Base-by-base conservation (phyloP, 2,329 filamentous ascomycete species). In the Epicoccum sorghinum region DNA sequence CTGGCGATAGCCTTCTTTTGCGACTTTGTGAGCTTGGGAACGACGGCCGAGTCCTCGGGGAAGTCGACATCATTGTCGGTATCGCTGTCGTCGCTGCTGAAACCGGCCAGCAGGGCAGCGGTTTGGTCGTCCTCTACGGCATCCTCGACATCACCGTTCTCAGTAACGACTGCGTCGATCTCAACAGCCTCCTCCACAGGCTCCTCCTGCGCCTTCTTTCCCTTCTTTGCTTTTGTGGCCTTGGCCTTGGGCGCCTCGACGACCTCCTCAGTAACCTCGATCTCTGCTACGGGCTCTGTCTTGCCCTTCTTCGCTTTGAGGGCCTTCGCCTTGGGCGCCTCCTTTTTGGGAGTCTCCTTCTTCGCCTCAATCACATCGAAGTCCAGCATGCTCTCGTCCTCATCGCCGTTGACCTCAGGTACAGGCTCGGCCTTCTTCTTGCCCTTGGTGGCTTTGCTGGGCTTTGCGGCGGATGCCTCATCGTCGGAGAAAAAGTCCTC, bases 91-190 rank as follows among this genome's bases (percentile, higher is more conserved):
- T 77, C 77, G 66, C 75, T 79, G 47, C 79, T 78, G 65, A 82
- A 82, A 48, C 80, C 80, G 56, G 79, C 78, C 24, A 82, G 76
- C 14, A 82, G 73, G 7, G 77, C 79, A n/a, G 77, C 78, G 27
- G 79, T 81, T 63, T 81, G 79, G 64, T 81, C 79, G 35, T 78
- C 78, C 18, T 75, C 71, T 7, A 43, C 56, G 27, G 62, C 62
- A 13, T 63, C 63, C 7, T 60, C 61, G 29, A 57, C 60, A 40
- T 64, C 62, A 7, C 54, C 61, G 9, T 49, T 49, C 6, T 49
- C 59, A 3, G 44, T 49, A 29, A 51, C 40, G 12, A 55, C 51
- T 32, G 67, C 61, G 6, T 58, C 52, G 14, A 57, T 50, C 12
- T 60, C 61, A 32, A 59, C 57, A 8, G 55, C 48, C 45, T 63